These are phyloP conservation scores for Bauhinia variegata DNA, from an alignment of 306 rosid genomes.

Conservation along the genomic window DNA sequence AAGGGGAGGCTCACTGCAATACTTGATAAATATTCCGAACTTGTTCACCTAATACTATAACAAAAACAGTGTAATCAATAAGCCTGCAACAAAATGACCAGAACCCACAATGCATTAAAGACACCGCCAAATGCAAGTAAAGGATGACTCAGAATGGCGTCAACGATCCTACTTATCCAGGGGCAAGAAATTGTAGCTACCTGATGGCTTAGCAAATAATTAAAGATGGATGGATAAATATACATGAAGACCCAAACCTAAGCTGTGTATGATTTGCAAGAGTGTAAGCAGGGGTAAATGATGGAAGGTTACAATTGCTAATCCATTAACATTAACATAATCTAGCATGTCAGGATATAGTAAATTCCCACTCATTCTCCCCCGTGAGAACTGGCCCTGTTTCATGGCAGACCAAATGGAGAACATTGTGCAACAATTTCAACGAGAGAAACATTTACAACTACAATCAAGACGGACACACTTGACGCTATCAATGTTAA, in stretches of 20 bases:
- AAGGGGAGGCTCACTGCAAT: not conserved
- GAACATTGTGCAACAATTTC: constrained; percentile 2
- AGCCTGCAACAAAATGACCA: not conserved
- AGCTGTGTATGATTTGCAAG: not conserved
- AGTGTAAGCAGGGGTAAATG: not conserved
- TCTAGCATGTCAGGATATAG: not conserved
- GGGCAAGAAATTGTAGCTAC: not conserved
- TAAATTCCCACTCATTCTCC: not conserved
- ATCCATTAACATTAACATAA: not conserved
- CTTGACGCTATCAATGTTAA: not conserved
- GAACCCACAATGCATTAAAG: not conserved
- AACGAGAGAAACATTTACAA: not conserved
- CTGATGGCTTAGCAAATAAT: constrained; percentile 1
- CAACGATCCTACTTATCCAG: constrained; percentile 4
- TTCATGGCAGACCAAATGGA: not conserved
- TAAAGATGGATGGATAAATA: not conserved
- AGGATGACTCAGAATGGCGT: not conserved
- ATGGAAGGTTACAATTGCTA: not conserved
- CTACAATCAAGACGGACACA: not conserved
- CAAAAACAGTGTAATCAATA: not conserved
- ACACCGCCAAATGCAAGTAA: not conserved
- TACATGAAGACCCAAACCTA: constrained; percentile 5
- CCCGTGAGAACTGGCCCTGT: not conserved
- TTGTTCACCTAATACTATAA: constrained; percentile 2
- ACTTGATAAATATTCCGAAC: not conserved